Conservation (phyloP, 2,329 filamentous ascomycete genomes). For the Whalleya microplaca region DNA sequence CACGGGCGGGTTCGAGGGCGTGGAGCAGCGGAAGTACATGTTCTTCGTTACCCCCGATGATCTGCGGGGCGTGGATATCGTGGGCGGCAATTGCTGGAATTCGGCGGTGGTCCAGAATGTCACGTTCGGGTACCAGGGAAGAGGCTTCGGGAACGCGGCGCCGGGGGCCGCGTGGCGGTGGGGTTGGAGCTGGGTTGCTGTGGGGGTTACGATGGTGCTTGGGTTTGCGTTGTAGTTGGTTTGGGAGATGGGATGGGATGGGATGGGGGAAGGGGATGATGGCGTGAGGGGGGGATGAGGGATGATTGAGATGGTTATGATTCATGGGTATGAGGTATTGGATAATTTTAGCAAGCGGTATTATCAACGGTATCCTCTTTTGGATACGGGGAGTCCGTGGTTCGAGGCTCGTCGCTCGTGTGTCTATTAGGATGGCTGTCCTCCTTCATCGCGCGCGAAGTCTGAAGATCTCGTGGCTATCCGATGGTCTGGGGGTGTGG, state of each 20-base stretch:
- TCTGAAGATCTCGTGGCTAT: no score
- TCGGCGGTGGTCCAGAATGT: slow-evolving; percentile 68
- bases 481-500: no score
- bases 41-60: slow-evolving; percentile 78
- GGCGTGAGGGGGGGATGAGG: no score
- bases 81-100: slow-evolving; percentile 70
- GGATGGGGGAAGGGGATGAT: neutral
- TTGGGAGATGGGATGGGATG: neutral
- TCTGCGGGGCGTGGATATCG: slow-evolving; percentile 66
- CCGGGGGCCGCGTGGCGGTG: slow-evolving; percentile 1
- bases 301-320: neutral
- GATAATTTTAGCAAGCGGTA: no score
- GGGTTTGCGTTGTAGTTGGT: neutral
- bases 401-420: no score
- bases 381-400: no score
- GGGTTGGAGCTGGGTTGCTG: slow-evolving; percentile 18
- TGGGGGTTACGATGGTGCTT: slow-evolving; percentile 8
- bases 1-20: slow-evolving; percentile 68
- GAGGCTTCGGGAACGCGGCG: slow-evolving; percentile 47
- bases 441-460: no score
- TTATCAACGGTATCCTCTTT: no score
- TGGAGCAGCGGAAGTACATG: slow-evolving; percentile 74
- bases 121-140: slow-evolving; percentile 68
- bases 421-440: no score
- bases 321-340: no score